Evolutionary conservation across 768 basidiomycete species (phyloP).

Genomic region (Butyriboletus loyo): DNA sequence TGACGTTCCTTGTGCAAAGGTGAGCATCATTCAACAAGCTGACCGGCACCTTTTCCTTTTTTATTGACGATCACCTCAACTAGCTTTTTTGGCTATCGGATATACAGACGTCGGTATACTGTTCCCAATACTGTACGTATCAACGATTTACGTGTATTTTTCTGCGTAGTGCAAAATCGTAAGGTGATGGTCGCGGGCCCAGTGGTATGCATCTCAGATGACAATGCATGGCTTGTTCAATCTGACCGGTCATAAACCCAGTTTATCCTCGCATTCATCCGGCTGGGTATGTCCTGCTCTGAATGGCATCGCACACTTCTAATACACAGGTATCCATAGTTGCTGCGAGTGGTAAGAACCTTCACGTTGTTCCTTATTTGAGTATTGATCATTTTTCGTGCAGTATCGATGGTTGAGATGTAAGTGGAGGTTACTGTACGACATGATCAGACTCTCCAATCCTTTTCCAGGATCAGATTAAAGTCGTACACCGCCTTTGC

Average conservation of each 20-base stretch:
- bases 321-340: constrained; percentile 2
- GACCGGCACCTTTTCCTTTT: not conserved
- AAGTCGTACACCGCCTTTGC: constrained; percentile 8
- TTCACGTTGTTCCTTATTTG: not conserved
- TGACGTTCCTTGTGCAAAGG: constrained; percentile 28
- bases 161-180: constrained; percentile 13
- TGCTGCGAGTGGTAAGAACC: constrained; percentile 18
- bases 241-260: constrained; percentile 3
- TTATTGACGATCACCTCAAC: not conserved
- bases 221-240: not conserved
- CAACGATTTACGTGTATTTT: not conserved
- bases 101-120: constrained; percentile 19
- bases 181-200: constrained; percentile 11
- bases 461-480: constrained; percentile 11
- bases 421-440: not conserved
- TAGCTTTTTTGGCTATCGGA: constrained; percentile 28
- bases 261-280: constrained; percentile 15
- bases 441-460: not conserved
- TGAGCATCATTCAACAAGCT: not conserved
- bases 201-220: constrained; percentile 9
- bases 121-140: not conserved
- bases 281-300: constrained; percentile 12
- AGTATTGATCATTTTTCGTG: not conserved
- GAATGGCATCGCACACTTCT: not conserved
- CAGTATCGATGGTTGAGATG: constrained; percentile 24